Evolutionary conservation across 1,284 basidiomycete species (phyloP).

Genomic region (Puccinia coronata): DNA sequence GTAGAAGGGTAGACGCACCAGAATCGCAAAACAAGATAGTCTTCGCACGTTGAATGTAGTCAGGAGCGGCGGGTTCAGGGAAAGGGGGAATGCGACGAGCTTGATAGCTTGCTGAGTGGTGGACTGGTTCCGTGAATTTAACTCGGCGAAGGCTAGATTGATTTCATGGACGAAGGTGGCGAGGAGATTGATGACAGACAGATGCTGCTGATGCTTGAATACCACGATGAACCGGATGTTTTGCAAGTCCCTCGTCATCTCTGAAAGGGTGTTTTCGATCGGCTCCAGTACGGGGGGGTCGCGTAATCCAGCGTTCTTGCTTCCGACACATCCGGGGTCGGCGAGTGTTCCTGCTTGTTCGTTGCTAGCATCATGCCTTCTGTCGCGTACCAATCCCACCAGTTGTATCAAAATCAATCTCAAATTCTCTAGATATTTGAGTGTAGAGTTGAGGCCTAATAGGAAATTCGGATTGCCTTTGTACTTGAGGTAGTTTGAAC

Average conservation of each 20-base stretch:
- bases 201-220: conserved; percentile 4
- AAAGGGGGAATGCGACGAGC: not conserved
- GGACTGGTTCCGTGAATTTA: not conserved
- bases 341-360: not conserved
- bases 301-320: not conserved
- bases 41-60: not conserved
- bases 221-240: not conserved
- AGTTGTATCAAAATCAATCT: conserved; percentile 6
- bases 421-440: conserved; percentile 6
- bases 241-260: not conserved
- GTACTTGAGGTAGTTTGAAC: not conserved
- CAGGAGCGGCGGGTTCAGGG: not conserved
- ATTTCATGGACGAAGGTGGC: not conserved
- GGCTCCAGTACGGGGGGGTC: not conserved
- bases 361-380: not conserved
- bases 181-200: not conserved
- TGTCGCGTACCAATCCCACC: not conserved
- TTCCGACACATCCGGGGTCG: not conserved
- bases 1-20: not conserved
- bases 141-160: not conserved
- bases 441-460: not conserved
- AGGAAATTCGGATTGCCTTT: not conserved
- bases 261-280: not conserved
- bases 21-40: conserved; percentile 9
- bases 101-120: not conserved